Conservation (phyloP, 352 stramenopile species). For the Globisporangium uncinulatum region DNA sequence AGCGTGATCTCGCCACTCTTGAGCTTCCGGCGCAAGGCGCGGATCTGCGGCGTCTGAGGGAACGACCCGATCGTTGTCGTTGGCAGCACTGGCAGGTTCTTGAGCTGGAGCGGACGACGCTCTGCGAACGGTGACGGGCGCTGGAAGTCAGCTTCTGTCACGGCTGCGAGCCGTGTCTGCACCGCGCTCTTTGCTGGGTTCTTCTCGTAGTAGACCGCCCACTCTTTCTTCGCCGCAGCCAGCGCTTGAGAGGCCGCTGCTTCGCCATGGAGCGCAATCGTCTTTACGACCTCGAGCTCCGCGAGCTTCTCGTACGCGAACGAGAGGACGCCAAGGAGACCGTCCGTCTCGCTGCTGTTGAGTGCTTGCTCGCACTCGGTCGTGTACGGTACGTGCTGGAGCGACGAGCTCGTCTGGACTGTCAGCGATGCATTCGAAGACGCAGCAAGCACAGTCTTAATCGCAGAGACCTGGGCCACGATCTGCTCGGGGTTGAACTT, state of each 20-base stretch:
- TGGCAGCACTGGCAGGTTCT: constrained; percentile 72
- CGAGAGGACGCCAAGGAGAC: constrained; percentile 69
- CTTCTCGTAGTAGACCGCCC: constrained; percentile 77
- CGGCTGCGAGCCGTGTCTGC: constrained; percentile 43
- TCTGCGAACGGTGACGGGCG: constrained; percentile 77
- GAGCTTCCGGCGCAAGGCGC: constrained; percentile 67
- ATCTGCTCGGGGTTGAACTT: constrained; percentile 77
- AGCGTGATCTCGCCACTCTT: constrained; percentile 78
- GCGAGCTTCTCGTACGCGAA: constrained; percentile 90
- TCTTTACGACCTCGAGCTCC: constrained; percentile 84
- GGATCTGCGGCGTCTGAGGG: constrained; percentile 90
- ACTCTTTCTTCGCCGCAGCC: constrained; percentile 55
- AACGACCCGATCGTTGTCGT: constrained; percentile 95
- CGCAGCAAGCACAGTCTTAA: constrained; percentile 55
- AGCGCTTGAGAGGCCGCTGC: constrained; percentile 43
- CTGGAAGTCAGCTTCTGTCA: constrained; percentile 74
- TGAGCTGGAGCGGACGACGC: constrained; percentile 64
- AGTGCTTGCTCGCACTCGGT: constrained; percentile 66
- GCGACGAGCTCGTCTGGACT: constrained; percentile 84
- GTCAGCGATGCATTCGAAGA: constrained; percentile 46
- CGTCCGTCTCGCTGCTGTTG: constrained; percentile 67
- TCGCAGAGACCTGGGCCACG: constrained; percentile 36
- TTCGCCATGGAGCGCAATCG: constrained; percentile 52
- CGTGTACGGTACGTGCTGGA: constrained; percentile 90
- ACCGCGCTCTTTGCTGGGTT: constrained; percentile 70